Base-by-base conservation (phyloP, 371 early-diverging fungal genomes). In the Saksenaea oblongispora region DNA sequence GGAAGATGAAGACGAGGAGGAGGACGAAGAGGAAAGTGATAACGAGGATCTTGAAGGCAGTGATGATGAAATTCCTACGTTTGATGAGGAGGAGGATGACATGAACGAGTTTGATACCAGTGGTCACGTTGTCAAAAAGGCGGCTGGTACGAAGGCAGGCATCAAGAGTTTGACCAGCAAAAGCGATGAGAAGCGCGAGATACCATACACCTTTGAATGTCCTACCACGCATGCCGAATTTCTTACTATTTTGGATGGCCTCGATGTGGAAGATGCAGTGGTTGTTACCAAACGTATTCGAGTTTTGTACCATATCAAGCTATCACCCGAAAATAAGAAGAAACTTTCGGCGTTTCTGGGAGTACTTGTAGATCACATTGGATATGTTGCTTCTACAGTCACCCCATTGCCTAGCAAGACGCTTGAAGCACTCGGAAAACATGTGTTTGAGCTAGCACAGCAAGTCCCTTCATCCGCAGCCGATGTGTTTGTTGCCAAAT, bases 181-280 rank as follows among this genome's bases (percentile, higher is more conserved):
- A 51, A 71, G 61, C 42, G 47, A 54, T 51, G 77, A 71, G 56
- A 64, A 55, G 37, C 70, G 61, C 5, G 91, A 91, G 62, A 72
- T 95, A 26, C 95, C 95, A 0, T 97, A 74, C 67, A 93, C 91
- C 5, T 94, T 96, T 69, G 78, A 85, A 9, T 91, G 93, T 51
- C 96, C 98, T 4, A 74, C 75, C 0, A 81, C 87, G 5, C 61
- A 61, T 15, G 42, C 44, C n/a, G 61, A 61, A 27, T 90, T 37
- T 62, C 88, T 24, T 18, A 55, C 53, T 3, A 65, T 77, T 15
- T 54, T 81, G 34, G 66, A 86, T 17, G 83, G 76, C 39, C 80
- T 87, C 24, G 69, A 73, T 0, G 62, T 84, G 4, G 85, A 87
- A 35, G 91, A 94, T 53, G 84, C 88, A 24, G 71, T 85, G 5